phyloP scores from a whole-genome alignment of 2,329 filamentous ascomycete genomes.

The Colletotrichum sp. region DNA sequence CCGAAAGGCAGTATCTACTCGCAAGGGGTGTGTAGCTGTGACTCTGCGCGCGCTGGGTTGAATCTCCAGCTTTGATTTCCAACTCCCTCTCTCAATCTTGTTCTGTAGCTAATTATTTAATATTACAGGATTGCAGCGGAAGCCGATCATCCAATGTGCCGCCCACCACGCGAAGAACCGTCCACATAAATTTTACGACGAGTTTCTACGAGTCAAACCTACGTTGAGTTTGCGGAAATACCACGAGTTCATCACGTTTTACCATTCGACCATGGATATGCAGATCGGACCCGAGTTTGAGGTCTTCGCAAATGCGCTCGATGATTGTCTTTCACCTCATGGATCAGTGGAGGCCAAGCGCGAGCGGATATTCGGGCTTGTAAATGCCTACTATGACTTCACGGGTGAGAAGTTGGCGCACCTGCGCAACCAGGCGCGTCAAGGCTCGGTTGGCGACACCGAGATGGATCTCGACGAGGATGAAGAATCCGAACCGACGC shows the following conservation, averaged over 20 bases:
- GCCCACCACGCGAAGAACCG: neutral
- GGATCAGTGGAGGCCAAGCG: slow-evolving; percentile 59
- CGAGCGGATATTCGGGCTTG: slow-evolving; percentile 71
- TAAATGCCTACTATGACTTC: slow-evolving; percentile 68
- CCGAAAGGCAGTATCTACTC: neutral
- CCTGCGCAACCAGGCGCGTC: slow-evolving; percentile 43
- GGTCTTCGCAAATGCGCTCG: slow-evolving; percentile 81
- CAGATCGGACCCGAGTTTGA: slow-evolving; percentile 78
- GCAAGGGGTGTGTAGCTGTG: neutral
- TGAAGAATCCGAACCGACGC: slow-evolving; percentile 38
- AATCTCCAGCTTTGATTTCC: neutral
- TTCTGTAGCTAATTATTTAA: neutral
- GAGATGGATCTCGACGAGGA: slow-evolving; percentile 63
- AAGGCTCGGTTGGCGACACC: slow-evolving; percentile 36
- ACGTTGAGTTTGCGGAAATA: neutral
- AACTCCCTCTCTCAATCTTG: neutral
- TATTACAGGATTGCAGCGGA: neutral
- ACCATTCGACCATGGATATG: neutral
- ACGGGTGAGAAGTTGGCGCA: slow-evolving; percentile 49
- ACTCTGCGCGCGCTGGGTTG: neutral
- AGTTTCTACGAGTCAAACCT: neutral
- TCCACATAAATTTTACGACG: neutral
- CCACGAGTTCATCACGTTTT: neutral
- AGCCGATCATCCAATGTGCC: neutral
- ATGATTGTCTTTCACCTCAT: slow-evolving; percentile 68